Evolutionary conservation across 139 green algal species (phyloP), one percentile per base, ranked within the genome.

Genomic region (Protoeuglena noctilucae): DNA sequence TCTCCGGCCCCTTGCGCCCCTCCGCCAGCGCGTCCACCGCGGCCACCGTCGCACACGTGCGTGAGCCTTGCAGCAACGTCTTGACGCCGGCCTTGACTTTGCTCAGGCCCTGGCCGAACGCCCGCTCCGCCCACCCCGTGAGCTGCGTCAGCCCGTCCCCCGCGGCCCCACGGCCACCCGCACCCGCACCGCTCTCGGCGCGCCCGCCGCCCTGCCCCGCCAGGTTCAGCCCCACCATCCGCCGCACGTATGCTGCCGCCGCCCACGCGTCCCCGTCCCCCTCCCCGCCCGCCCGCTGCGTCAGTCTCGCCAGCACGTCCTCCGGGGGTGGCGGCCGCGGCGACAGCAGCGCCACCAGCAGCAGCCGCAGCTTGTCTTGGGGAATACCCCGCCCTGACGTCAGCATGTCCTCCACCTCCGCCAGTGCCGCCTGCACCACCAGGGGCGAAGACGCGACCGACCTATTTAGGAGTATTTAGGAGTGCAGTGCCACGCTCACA

Each of bases 1-100:
- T n/a, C n/a, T n/a, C n/a, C n/a, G n/a, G n/a, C n/a, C n/a, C n/a
- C n/a, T n/a, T n/a, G n/a, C n/a, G n/a, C n/a, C 65, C 83, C 16
- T 97, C 88, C 75, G 93, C 88, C 0, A 97, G 71, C 23, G 74
- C 73, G 54, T 97, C 90, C 24, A 98, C 56, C 1, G 84, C 80
- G 26, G 76, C 69, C 2, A 79, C 84, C 30, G 97, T 56, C 2
- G 87, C 84, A 9, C 19, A 50, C 4, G 23, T 21, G 7, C 62
- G 57, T 3, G 51, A 67, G 28, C 47, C 77, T 21, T 73, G 78
- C 28, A 97, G 60, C 54, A 98, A 67, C 52, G 85, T 92, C 75
- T 94, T 94, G 28, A 97, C 79, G 14, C 81, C 68, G 72, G 3
- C 72, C 54, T 92, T 93, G 22, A 97, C 77, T 6, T 65, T 73